Evolutionary conservation across 257 asterid species (phyloP), one percentile per base, ranked within the genome.

Genomic region (Fraxinus cuspidata): DNA sequence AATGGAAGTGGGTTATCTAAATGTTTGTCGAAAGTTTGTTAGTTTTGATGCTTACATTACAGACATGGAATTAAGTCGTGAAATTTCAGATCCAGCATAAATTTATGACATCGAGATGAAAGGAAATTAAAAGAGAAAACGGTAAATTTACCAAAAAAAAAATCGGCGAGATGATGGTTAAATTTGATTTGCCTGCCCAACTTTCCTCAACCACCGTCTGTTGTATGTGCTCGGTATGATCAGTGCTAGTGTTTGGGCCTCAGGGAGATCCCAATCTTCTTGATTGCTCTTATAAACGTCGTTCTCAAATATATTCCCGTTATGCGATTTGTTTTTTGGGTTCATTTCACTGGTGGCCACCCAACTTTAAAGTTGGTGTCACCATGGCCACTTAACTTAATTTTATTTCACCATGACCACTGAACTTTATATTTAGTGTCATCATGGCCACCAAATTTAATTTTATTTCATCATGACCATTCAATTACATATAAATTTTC

Each of bases 81-180:
- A 76, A 42, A 74, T 74, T 71, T 81, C 84, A 79, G 86, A 84
- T 82, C 84, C 37, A 70, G 74, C 58, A 44, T 70, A 12, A 80
- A 73, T 18, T 12, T 42, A 42, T 11, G 3, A 27, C 11, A 76
- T 72, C n/a, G n/a, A 31, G 9, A 67, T 34, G 27, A 53, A 53
- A 21, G 10, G 23, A 19, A 53, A 53, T 51, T 51, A 51, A 51
- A 51, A 51, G 60, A 53, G 64, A 53, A 51, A 53, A 51, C 8
- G 8, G 12, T 5, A 27, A 19, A 18, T 53, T 6, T 53, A 53
- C 60, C 23, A 21, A 16, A 51, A 51, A 16, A 51, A 16, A 51
- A 13, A 2, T 49, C 21, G 19, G 18, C 60, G 21, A 51, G 60
- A 18, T 51, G 60, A 19, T 51, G 7, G 23, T 51, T 49, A 51